These are phyloP conservation scores for Fusarium sp. DNA, from an alignment of 2,329 filamentous ascomycete species.

Conservation along the genomic window DNA sequence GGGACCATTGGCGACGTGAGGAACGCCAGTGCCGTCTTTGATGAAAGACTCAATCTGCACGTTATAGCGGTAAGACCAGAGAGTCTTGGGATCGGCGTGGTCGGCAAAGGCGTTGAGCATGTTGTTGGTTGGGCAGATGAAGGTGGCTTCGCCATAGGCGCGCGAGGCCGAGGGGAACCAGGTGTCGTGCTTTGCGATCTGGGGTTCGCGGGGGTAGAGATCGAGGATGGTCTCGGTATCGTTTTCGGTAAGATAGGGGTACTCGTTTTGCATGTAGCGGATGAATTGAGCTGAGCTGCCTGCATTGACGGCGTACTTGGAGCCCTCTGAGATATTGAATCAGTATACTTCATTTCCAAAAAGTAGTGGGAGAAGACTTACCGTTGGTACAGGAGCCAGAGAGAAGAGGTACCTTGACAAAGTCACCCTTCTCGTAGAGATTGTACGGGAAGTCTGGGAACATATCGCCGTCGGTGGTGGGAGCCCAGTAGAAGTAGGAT, in stretches of 20 bases:
- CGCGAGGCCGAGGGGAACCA: constrained; percentile 62
- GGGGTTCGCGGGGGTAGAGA: constrained; percentile 57
- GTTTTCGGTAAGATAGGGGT: constrained; percentile 58
- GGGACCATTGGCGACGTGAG: constrained; percentile 63
- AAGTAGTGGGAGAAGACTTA: constrained; percentile 43
- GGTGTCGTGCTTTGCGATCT: constrained; percentile 56
- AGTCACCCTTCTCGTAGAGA: constrained; percentile 58
- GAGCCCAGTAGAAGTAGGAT: constrained; percentile 67
- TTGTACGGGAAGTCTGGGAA: constrained; percentile 60
- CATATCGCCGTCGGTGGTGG: constrained; percentile 65
- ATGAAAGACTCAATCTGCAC: constrained; percentile 58
- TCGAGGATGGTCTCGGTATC: constrained; percentile 56
- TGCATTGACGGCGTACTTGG: constrained; percentile 61
- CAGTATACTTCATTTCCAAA: constrained; percentile 7
- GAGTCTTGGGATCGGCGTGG: constrained; percentile 33
- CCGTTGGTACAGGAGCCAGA: constrained; percentile 62
- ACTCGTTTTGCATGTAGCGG: constrained; percentile 64
- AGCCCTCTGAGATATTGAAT: constrained; percentile 58
- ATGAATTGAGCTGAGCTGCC: constrained; percentile 54
- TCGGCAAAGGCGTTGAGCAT: constrained; percentile 56
- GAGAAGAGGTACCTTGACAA: constrained; percentile 62
- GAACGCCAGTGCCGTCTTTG: constrained; percentile 61
- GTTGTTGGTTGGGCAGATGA: constrained; percentile 61
- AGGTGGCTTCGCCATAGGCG: constrained; percentile 64
- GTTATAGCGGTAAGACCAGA: constrained; percentile 67